Conservation (phyloP, 2,329 filamentous ascomycete genomes). For the Penicillium crustosum region DNA sequence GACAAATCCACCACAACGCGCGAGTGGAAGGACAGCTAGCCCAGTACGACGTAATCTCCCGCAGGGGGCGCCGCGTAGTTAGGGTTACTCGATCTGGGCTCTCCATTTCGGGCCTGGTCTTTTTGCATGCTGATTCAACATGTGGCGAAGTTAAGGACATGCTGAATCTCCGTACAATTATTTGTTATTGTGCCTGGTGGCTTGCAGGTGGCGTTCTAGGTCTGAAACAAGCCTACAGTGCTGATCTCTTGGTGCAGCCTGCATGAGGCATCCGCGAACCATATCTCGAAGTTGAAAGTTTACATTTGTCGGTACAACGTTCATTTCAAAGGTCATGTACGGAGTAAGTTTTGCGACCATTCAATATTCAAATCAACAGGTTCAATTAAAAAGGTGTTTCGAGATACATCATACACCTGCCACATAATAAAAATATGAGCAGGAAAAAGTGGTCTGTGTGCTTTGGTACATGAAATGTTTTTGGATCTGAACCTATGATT, state of each 20-base stretch:
- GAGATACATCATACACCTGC: neutral
- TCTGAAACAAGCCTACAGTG: conserved; percentile 11
- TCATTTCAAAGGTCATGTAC: neutral
- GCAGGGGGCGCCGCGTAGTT: neutral
- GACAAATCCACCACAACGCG: conserved; percentile 3
- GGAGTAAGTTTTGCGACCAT: neutral
- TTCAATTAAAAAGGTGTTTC: neutral
- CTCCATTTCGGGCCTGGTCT: neutral
- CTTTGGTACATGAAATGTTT: neutral
- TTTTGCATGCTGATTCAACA: neutral
- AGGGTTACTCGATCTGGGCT: neutral
- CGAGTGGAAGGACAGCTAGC: neutral
- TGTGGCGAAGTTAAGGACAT: neutral
- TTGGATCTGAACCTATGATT: neutral
- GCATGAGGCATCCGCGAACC: neutral
- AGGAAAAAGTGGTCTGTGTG: neutral
- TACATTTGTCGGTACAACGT: neutral
- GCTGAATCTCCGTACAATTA: neutral
- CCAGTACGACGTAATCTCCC: conserved; percentile 2
- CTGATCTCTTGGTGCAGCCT: neutral
- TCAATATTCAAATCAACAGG: neutral
- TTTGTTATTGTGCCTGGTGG: conserved; percentile 9
- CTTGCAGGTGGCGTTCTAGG: conserved; percentile 9
- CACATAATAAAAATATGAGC: neutral
- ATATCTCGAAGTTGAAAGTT: neutral